Evolutionary conservation across 352 stramenopile genomes (phyloP).

Genomic region (Globisporangium splendens): DNA sequence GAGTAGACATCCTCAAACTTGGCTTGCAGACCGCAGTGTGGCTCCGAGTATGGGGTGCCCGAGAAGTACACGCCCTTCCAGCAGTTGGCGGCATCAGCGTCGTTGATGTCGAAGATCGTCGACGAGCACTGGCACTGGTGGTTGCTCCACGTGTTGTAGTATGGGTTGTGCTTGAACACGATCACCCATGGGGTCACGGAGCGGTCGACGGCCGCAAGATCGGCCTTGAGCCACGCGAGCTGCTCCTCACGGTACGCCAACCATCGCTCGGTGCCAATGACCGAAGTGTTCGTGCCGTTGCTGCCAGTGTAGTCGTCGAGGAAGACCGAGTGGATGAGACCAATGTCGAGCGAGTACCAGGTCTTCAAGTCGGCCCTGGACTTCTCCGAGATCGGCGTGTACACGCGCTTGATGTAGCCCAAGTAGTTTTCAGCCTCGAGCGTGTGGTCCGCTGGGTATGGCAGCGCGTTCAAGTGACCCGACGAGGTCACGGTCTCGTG

Average conservation of each 20-base stretch:
- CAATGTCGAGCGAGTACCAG: constrained; percentile 57
- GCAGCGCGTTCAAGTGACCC: constrained; percentile 35
- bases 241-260: constrained; percentile 25
- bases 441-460: constrained; percentile 34
- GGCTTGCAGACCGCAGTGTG: constrained; percentile 41
- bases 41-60: constrained; percentile 28
- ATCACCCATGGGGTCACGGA: too few relatives aligned
- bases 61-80: constrained; percentile 47
- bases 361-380: constrained; percentile 28
- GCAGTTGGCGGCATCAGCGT: constrained; percentile 30
- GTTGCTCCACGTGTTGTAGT: constrained; percentile 59
- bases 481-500: constrained; percentile 53
- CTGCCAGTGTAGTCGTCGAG: constrained; percentile 64
- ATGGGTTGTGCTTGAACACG: constrained; percentile 70
- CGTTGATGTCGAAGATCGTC: constrained; percentile 35
- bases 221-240: too few relatives aligned
- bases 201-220: too few relatives aligned
- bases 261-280: constrained; percentile 40
- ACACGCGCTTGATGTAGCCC: constrained; percentile 45
- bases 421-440: constrained; percentile 36
- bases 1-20: constrained; percentile 42
- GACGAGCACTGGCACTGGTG: constrained; percentile 52
- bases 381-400: constrained; percentile 42
- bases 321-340: constrained; percentile 49
- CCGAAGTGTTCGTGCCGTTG: constrained; percentile 21